Conservation (phyloP, 805 yeast genomes). For the Candida xiaguanensis region DNA sequence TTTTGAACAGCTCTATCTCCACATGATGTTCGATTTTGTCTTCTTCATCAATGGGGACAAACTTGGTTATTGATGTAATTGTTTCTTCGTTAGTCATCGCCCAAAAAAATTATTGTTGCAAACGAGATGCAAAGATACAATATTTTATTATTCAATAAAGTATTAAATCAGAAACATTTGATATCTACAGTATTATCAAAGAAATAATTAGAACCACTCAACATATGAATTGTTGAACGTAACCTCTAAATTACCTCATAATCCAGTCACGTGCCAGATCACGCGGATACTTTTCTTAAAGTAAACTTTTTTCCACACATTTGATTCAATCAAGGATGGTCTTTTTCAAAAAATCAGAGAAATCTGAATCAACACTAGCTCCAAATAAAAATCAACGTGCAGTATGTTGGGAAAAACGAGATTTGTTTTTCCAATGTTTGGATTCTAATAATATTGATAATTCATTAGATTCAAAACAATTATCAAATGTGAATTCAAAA, state of each 20-base stretch:
- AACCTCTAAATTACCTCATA: too few species aligned
- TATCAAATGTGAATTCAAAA: slow-evolving; percentile 43
- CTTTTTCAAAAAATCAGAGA: slow-evolving; percentile 25
- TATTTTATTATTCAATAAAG: too few species aligned
- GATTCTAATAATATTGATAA: slow-evolving; percentile 64
- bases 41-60: slow-evolving; percentile 8
- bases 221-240: too few species aligned
- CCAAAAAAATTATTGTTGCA: neutral
- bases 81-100: slow-evolving; percentile 4
- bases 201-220: too few species aligned
- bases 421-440: slow-evolving; percentile 69
- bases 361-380: slow-evolving; percentile 28
- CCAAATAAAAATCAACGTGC: slow-evolving; percentile 68
- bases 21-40: slow-evolving; percentile 8
- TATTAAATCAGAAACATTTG: too few species aligned
- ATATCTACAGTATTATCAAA: too few species aligned
- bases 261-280: too few species aligned
- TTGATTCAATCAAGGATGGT: neutral
- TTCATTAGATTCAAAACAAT: slow-evolving; percentile 56
- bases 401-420: slow-evolving; percentile 90
- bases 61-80: slow-evolving; percentile 4
- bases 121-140: neutral
- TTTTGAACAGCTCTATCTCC: slow-evolving; percentile 20
- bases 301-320: too few species aligned
- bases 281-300: too few species aligned